Base-by-base conservation (phyloP, 1,284 basidiomycete species). In the Megacollybia platyphylla region DNA sequence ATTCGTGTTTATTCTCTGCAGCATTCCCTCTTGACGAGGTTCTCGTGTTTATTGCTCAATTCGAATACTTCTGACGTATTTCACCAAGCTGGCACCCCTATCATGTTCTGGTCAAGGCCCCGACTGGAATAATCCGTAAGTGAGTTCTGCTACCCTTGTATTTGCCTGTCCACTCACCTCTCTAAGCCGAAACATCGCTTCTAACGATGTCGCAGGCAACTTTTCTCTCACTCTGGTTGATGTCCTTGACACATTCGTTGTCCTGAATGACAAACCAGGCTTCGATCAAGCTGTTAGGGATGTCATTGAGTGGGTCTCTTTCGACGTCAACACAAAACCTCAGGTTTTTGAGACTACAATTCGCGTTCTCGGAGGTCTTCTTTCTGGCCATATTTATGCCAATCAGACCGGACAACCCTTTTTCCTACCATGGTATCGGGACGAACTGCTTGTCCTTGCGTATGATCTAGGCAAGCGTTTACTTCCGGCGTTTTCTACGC, bases 291-390 rank as follows among this genome's bases (percentile, higher is more conserved):
- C 83, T 5, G 81, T 91, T 42, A 73, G 70, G 44, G 74, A 85
- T 49, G 71, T 84, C 42, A 83, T 91, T 45, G 58, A 79, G 43
- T 77, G 72, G 67, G 87, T 92, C 36, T 80, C 77, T 2, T 92
- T 91, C 54, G 80, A 92, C 54, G 84, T 91, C 47, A 82, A 92
- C 58, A 87, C 87, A 27, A 87, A 79, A 62, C 88, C 88, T 30
- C 92, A 97, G 68, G 80, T 91, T 3, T 92, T 92, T 54, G 88
- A 92, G 63, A 86, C 85, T 11, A 93, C 86, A 2, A 93, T 93
- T 47, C 78, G 89, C 28, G 86, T 88, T 2, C 65, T 97, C 3
- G 92, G 93, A 4, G 89, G 89, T 2, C 70, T 97, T 36, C 60
- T 97, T 9, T 90, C 88, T 4, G 91, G 78, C 6, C 91, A 91